phyloP scores from a whole-genome alignment of 208 protist species.

The Acanthamoeba culbertsoni region DNA sequence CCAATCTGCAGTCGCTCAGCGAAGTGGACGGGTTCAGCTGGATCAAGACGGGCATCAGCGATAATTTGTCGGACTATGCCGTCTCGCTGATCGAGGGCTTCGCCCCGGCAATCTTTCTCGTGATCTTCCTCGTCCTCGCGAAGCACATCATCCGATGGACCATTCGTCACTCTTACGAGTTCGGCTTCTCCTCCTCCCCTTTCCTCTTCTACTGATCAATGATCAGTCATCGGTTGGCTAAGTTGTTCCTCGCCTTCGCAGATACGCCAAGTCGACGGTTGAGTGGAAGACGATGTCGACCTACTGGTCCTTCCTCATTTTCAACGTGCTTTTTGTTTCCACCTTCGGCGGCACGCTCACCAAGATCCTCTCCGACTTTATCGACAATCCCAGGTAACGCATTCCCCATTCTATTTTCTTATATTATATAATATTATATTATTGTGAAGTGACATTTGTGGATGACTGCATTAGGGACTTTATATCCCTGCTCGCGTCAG shows the following conservation, averaged over 20 bases:
- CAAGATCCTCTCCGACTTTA: neutral
- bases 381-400: neutral
- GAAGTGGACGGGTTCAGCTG: neutral
- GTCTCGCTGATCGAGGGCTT: neutral
- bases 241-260: neutral
- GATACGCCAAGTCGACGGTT: neutral
- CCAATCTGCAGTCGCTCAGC: constrained; percentile 21
- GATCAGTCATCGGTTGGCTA: neutral
- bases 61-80: neutral
- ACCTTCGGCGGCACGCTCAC: constrained; percentile 1
- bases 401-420: neutral
- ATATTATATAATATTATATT: neutral
- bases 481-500: neutral
- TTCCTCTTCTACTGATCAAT: neutral
- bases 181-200: neutral
- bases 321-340: constrained; percentile 21
- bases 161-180: neutral
- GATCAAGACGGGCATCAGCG: neutral
- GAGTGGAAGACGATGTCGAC: constrained; percentile 48
- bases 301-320: constrained; percentile 14
- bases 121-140: neutral
- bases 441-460: neutral
- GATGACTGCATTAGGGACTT: neutral
- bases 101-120: neutral
- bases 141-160: constrained; percentile 33